Evolutionary conservation across 345 rosid species (phyloP).

Genomic region (Syzygium grande): DNA sequence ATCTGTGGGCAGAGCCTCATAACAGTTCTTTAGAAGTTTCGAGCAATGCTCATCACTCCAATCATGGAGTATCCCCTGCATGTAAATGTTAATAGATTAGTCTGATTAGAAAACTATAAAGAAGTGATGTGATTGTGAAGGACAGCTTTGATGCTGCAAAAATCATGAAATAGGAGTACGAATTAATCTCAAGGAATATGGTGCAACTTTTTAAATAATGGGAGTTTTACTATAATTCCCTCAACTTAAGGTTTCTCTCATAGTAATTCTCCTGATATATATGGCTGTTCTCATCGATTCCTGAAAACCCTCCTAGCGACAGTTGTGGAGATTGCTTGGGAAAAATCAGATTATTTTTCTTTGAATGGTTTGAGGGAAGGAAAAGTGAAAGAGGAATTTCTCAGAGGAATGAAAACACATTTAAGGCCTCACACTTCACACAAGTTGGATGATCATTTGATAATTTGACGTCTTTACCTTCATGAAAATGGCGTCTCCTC

Average conservation of each 20-base stretch:
- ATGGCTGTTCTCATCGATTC: too few species aligned
- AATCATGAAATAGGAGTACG: neutral
- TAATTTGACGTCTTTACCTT: conserved; percentile 6
- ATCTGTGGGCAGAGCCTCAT: conserved; percentile 20
- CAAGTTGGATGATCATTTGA: neutral
- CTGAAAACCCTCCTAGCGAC: neutral
- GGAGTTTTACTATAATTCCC: neutral
- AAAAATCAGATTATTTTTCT: neutral
- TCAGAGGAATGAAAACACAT: neutral
- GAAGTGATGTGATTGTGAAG: neutral
- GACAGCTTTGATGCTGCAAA: neutral
- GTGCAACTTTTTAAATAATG: neutral
- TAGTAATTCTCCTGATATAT: too few species aligned
- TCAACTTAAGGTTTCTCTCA: neutral
- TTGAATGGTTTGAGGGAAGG: neutral
- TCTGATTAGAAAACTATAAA: neutral
- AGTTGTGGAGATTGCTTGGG: neutral
- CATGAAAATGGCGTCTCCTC: conserved; percentile 25
- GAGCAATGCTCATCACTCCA: conserved; percentile 36
- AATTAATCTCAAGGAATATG: neutral
- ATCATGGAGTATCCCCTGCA: conserved; percentile 33
- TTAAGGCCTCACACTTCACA: neutral
- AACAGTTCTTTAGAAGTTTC: conserved; percentile 38
- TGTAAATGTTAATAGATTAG: neutral
- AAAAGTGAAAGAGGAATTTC: neutral